phyloP scores from a whole-genome alignment of 2,329 filamentous ascomycete species.

The Stachybotrys echinatus region DNA sequence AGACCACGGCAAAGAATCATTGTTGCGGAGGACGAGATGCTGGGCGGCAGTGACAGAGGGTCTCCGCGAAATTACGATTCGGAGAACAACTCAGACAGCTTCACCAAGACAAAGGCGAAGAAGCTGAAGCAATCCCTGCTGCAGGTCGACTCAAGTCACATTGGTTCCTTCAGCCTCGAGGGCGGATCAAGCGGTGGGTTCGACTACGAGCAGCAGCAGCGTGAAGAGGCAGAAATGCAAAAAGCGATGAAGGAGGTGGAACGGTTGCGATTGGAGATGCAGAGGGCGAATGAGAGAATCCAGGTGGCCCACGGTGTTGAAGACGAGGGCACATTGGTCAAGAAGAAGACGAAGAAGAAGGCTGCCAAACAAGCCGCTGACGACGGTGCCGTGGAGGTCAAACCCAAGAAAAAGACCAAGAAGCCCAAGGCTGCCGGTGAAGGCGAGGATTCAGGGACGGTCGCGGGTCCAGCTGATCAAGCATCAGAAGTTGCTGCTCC shows the following conservation, averaged over 20 bases:
- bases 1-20: slow-evolving; percentile 56
- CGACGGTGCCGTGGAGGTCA: slow-evolving; percentile 23
- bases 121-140: slow-evolving; percentile 62
- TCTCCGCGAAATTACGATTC: slow-evolving; percentile 45
- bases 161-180: slow-evolving; percentile 68
- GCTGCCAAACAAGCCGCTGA: slow-evolving; percentile 14
- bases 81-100: slow-evolving; percentile 43
- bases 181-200: slow-evolving; percentile 29
- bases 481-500: slow-evolving; percentile 13
- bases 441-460: slow-evolving; percentile 7
- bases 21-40: slow-evolving; percentile 68
- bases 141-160: slow-evolving; percentile 79
- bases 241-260: slow-evolving; percentile 87
- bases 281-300: slow-evolving; percentile 70
- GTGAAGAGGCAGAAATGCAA: slow-evolving; percentile 83
- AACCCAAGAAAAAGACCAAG: slow-evolving; percentile 47
- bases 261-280: slow-evolving; percentile 81
- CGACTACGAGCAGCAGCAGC: slow-evolving; percentile 62
- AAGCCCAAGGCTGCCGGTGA: slow-evolving; percentile 19
- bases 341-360: slow-evolving; percentile 55
- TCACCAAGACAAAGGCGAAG: slow-evolving; percentile 41
- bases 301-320: slow-evolving; percentile 65
- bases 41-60: slow-evolving; percentile 48
- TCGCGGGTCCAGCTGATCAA: slow-evolving; percentile 8
- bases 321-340: slow-evolving; percentile 59